A percentile compares a stretch with the other conserved stretches of the same genome.
These are phyloP conservation scores for Gymnopus androsaceus DNA, from an alignment of 1,284 basidiomycete genomes.

Conservation along the genomic window DNA sequence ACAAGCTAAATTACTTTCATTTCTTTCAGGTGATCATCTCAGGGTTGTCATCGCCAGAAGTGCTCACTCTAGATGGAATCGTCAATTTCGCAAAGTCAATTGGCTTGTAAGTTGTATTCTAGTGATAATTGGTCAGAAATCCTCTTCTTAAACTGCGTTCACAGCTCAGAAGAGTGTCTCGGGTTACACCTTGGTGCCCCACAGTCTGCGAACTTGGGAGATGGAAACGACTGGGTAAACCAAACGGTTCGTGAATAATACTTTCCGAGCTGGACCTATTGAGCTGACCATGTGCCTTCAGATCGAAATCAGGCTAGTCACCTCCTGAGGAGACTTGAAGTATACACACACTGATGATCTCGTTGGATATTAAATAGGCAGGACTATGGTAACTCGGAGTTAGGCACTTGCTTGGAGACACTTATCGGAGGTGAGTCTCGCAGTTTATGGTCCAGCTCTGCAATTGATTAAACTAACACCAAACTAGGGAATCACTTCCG, in stretches of 20 bases:
- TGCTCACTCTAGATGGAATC: conserved; percentile 10
- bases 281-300: neutral
- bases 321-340: too few species aligned
- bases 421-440: conserved; percentile 50
- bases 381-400: conserved; percentile 11
- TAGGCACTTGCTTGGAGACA: conserved; percentile 51
- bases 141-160: neutral
- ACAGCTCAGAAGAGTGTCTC: conserved; percentile 16
- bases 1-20: neutral
- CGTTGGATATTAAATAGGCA: conserved; percentile 8
- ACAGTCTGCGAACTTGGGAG: conserved; percentile 14
- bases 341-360: too few species aligned
- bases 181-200: conserved; percentile 13
- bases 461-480: neutral
- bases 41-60: conserved; percentile 9
- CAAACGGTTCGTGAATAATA: conserved; percentile 8
- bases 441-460: conserved; percentile 43
- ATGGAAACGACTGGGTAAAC: conserved; percentile 13
- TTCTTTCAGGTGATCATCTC: conserved; percentile 15
- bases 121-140: too few species aligned
- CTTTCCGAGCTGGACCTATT: neutral
- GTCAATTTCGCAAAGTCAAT: conserved; percentile 15
- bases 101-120: conserved; percentile 10
- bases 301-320: conserved; percentile 5
- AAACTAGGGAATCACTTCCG: too few species aligned